Evolutionary conservation across 1,284 basidiomycete genomes (phyloP).

Genomic region (Jaminaea rosea): DNA sequence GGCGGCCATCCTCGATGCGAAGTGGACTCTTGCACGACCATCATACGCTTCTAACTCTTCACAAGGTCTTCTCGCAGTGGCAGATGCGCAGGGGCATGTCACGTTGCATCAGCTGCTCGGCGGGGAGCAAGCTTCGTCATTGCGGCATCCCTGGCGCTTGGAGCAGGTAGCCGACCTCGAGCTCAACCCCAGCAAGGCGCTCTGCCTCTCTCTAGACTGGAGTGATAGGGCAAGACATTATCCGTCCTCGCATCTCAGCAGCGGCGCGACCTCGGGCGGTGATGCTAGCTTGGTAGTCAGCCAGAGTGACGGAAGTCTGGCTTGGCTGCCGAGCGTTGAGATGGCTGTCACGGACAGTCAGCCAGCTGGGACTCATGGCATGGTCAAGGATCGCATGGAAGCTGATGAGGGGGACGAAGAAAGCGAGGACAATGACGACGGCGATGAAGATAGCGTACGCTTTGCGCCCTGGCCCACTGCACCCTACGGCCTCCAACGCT

Average conservation of each 20-base stretch:
- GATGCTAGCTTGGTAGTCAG: constrained; percentile 27
- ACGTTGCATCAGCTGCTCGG: constrained; percentile 10
- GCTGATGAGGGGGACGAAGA: not conserved
- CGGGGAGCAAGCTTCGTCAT: too few relatives aligned
- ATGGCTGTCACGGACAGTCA: not conserved
- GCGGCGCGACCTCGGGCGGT: not conserved
- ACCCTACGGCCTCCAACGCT: constrained; percentile 48
- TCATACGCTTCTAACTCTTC: not conserved
- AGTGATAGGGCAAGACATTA: constrained; percentile 21
- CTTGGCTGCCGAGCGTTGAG: constrained; percentile 24
- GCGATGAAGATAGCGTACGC: constrained; percentile 12
- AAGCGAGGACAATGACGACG: constrained; percentile 6
- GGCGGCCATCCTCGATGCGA: constrained; percentile 42
- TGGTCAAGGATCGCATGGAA: not conserved
- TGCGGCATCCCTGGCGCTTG: not conserved
- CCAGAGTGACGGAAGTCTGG: constrained; percentile 42
- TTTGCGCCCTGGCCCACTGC: constrained; percentile 1
- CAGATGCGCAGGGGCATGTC: constrained; percentile 26
- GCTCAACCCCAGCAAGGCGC: constrained; percentile 27
- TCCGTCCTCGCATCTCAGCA: constrained; percentile 6
- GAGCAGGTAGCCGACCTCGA: constrained; percentile 6
- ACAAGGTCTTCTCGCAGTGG: constrained; percentile 20
- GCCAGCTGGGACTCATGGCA: constrained; percentile 3
- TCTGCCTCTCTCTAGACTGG: constrained; percentile 45
- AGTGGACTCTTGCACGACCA: constrained; percentile 25